Conservation (phyloP, 352 stramenopile genomes). For the Phytophthora brassicae region DNA sequence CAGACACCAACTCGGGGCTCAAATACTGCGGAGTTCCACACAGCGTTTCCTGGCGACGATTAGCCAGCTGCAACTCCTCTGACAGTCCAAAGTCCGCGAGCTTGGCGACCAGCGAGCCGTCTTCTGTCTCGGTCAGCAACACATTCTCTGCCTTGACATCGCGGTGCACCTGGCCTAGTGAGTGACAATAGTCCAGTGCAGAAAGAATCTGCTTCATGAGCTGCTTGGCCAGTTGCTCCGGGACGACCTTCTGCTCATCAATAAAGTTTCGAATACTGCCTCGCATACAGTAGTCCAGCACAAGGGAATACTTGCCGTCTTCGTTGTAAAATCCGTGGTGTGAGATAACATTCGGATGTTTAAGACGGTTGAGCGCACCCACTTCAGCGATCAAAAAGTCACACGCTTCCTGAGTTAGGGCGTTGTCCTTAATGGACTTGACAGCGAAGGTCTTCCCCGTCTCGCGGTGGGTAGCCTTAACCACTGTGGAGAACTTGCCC, state of each 20-base stretch:
- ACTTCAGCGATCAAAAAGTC: constrained; percentile 78
- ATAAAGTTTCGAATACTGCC: constrained; percentile 85
- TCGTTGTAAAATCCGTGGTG: constrained; percentile 84
- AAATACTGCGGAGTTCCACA: constrained; percentile 97
- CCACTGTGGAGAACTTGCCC: constrained; percentile 66
- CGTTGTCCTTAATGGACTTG: constrained; percentile 62
- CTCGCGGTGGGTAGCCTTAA: constrained; percentile 44
- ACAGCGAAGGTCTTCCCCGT: constrained; percentile 55
- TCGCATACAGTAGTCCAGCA: constrained; percentile 85
- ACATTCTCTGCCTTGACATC: constrained; percentile 88
- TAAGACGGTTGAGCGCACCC: constrained; percentile 63
- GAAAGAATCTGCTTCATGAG: constrained; percentile 79
- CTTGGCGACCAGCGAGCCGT: constrained; percentile 88
- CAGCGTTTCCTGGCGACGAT: constrained; percentile 87
- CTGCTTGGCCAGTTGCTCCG: constrained; percentile 62
- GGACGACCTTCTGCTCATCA: constrained; percentile 54
- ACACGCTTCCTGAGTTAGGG: constrained; percentile 45
- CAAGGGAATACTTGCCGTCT: constrained; percentile 75
- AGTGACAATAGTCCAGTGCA: constrained; percentile 87
- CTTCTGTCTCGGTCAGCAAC: constrained; percentile 68
- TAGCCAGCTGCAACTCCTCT: constrained; percentile 89
- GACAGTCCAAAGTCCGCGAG: constrained; percentile 90
- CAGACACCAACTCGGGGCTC: constrained; percentile 94
- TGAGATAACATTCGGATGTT: constrained; percentile 81
- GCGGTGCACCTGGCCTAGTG: constrained; percentile 89